Evolutionary conservation across 1,284 basidiomycete species (phyloP), one percentile per base, ranked within the genome.

Genomic region (Rugosomyces carneus): DNA sequence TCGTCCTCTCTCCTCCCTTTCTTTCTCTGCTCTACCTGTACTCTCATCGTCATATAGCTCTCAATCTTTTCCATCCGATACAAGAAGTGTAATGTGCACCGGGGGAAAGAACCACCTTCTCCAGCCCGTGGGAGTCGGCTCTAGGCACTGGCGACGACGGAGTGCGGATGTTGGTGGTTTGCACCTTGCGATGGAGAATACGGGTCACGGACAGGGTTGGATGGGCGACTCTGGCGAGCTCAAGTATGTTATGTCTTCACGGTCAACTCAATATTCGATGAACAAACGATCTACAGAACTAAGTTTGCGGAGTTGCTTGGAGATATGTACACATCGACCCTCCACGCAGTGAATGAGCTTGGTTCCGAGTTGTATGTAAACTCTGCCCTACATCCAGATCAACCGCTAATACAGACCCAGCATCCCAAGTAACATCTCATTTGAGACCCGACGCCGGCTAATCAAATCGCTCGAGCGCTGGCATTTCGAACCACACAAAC

Each of bases 131-230:
- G 50, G 42, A 47, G 31, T 39, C 11, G 24, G 21, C 16, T 40
- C 53, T 7, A 51, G 50, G 44, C 48, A 53, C 42, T 63, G 59
- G 59, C 58, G 67, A 49, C 57, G 89, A 47, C 71, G 85, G 39
- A 90, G 87, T 60, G 88, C 91, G 49, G 91, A 93, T 61, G 76
- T 89, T 34, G 89, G 90, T 20, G 89, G 90, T 32, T 75, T 93
- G 47, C 80, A 82, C 47, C 78, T 90, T 37, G 89, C 89, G 1
- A 76, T 89, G 34, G 73, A 72, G 48, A 78, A 80, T 51, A 73
- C 68, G 42, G 76, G 73, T 21, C 70, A 76, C 44, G 84, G 83
- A 3, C 76, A 79, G 54, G 86, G 85, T n/a, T 89, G 85, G 83
- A 73, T 82, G 48, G 79, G 81, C 26, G 71, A 78, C 40, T 69